Evolutionary conservation across 2,329 filamentous ascomycete genomes (phyloP), one percentile per base, ranked within the genome.

Genomic region (Aspergillus sp.): DNA sequence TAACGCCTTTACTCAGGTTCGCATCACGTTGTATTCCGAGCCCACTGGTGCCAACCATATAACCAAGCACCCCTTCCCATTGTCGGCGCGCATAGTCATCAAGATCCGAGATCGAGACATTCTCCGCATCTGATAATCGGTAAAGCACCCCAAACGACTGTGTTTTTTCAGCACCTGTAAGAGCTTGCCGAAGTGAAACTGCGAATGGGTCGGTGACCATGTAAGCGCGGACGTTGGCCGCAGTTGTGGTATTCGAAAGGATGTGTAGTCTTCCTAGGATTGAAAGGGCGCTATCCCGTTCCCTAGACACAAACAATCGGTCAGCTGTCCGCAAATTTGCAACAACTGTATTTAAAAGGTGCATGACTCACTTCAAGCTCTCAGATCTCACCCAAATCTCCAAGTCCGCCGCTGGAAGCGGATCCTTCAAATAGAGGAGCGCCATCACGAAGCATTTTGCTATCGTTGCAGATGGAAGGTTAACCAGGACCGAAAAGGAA

Each of bases 401-500:
- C 59, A 99, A 84, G 68, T 96, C 90, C 62, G 85, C 80, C n/a
- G 91, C 83, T 2, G 86, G 84, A 62, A 98, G 85, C 0, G 95
- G 90, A 11, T 84, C 82, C 41, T 91, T 90, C 79, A 96, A 89
- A 78, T 96, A 99, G 4, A 99, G 86, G 69, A 99, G 87, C 40
- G 90, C 90, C 89, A 97, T 96, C 60, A 99, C 93, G 69, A 99
- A 89, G 15, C 88, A 91, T 82, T 99, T 98, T 66, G 95, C 93
- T 91, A 67, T 39, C 40, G 5, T 56, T 9, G 37, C 31, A 60
- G 40, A 37, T 51, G 33, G 14, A 39, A 27, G 17, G 51, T 52
- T 52, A 57, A 54, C 43, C 19, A 48, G 60, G 51, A 51, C 33
- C 31, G 35, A 53, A 50, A 23, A 31, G 15, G 51, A 19, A 55